A percentile compares a stretch with the other conserved stretches of the same genome.
Evolutionary conservation across 2,329 filamentous ascomycete species (phyloP).

Genomic region (Pezicula neosporulosa): DNA sequence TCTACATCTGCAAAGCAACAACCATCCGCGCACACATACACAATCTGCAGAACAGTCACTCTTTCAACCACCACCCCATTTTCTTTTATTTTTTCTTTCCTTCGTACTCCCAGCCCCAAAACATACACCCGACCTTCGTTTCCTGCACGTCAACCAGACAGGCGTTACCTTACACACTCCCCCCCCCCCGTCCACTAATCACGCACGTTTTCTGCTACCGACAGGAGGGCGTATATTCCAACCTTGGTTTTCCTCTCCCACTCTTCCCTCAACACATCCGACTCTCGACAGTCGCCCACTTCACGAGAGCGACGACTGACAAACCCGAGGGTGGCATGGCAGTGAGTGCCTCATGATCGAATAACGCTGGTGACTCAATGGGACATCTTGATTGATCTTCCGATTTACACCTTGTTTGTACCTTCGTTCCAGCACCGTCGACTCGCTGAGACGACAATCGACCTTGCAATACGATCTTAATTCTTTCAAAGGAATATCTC

Average conservation of each 20-base stretch:
- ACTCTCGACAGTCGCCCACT: neutral
- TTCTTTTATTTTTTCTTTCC: too few species aligned
- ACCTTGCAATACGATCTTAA: neutral
- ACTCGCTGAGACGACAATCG: neutral
- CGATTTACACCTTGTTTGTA: constrained; percentile 11
- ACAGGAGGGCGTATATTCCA: neutral
- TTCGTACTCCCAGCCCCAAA: too few species aligned
- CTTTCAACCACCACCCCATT: too few species aligned
- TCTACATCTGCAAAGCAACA: too few species aligned
- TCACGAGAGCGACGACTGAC: constrained; percentile 14
- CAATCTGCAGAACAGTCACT: too few species aligned
- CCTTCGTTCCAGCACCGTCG: constrained; percentile 5
- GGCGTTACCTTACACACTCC: too few species aligned
- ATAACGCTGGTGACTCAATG: constrained; percentile 17
- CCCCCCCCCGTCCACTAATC: neutral
- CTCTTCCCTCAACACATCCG: neutral
- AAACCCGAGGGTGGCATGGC: constrained; percentile 9
- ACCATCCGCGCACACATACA: too few species aligned
- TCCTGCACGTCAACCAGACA: too few species aligned
- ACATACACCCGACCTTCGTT: too few species aligned
- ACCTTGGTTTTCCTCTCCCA: neutral
- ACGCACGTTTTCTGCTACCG: neutral
- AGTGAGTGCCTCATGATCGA: constrained; percentile 12
- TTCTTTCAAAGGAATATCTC: neutral
- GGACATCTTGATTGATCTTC: constrained; percentile 23